phyloP scores from a whole-genome alignment of 768 basidiomycete genomes.

The Xerocomellus chrysenteron region DNA sequence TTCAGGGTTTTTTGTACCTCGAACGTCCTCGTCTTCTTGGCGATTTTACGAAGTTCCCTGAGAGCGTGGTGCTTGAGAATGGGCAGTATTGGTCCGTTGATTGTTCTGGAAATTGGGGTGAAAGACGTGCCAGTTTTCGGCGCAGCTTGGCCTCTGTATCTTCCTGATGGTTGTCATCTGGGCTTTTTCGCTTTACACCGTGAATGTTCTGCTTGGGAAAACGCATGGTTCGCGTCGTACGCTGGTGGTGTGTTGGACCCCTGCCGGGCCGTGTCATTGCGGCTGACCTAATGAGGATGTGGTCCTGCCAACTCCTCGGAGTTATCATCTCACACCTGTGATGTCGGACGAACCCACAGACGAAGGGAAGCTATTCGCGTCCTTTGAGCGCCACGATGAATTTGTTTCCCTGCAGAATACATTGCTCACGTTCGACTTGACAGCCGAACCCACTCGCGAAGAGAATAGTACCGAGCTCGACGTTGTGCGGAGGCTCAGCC shows the following conservation, averaged over 20 bases:
- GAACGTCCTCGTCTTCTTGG: conserved; percentile 78
- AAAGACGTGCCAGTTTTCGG: conserved; percentile 55
- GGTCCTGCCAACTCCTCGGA: background rate
- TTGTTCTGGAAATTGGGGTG: conserved; percentile 6
- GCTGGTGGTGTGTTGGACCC: background rate
- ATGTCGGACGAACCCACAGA: conserved; percentile 40
- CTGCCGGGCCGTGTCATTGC: background rate
- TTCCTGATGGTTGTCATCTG: conserved; percentile 37
- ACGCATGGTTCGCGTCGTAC: conserved; percentile 3
- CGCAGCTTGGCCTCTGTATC: conserved; percentile 43
- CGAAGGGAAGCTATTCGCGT: conserved; percentile 49
- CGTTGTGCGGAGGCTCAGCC: conserved; percentile 42
- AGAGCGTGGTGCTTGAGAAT: conserved; percentile 66
- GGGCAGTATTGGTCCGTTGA: conserved; percentile 8
- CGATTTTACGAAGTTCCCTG: conserved; percentile 69
- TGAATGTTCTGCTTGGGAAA: conserved; percentile 6
- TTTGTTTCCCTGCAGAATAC: conserved; percentile 51
- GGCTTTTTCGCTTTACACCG: conserved; percentile 46
- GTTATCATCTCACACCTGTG: background rate
- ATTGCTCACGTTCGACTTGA: conserved; percentile 51
- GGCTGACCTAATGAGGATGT: conserved; percentile 22
- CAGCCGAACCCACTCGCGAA: conserved; percentile 40
- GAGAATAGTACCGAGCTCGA: conserved; percentile 44
- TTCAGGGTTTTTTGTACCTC: conserved; percentile 85
- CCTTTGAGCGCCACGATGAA: conserved; percentile 63